These are phyloP conservation scores for Chlamydomonas applanata DNA, from an alignment of 139 green algal genomes.

Conservation along the genomic window DNA sequence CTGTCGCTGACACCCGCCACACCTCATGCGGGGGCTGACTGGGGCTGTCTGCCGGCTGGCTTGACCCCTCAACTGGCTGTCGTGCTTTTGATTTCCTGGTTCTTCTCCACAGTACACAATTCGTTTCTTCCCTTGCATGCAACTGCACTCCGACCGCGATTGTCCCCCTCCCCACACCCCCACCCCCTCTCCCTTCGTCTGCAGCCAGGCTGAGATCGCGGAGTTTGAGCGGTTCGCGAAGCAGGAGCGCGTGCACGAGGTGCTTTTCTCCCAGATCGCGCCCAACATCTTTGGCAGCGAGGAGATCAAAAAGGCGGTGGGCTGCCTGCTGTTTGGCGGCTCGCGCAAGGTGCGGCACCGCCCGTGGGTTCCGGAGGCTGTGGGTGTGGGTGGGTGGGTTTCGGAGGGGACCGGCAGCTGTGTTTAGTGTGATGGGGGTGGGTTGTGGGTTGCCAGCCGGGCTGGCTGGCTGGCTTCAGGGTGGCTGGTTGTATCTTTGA, in stretches of 20 bases:
- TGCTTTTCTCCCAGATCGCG: constrained; percentile 81
- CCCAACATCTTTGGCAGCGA: constrained; percentile 94
- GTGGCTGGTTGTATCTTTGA: no score
- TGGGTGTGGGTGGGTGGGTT: neutral
- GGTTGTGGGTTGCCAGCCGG: no score
- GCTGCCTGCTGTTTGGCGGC: constrained; percentile 95
- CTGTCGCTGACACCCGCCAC: no score
- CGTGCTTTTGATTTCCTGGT: neutral
- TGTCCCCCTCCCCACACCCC: neutral
- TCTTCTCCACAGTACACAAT: no score
- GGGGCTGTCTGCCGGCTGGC: no score
- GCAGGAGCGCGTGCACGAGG: constrained; percentile 65
- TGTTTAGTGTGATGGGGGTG: neutral
- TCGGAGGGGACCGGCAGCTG: neutral
- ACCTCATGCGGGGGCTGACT: no score
- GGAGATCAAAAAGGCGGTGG: constrained; percentile 95
- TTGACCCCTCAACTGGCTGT: no score
- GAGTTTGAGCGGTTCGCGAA: constrained; percentile 87
- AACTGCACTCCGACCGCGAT: neutral
- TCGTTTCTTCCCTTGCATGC: no score
- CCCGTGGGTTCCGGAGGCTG: neutral
- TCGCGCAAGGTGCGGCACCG: constrained; percentile 87
- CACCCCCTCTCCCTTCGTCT: neutral
- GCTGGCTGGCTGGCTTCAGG: no score
- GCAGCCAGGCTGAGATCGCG: constrained; percentile 67